phyloP scores from a whole-genome alignment of 2,329 filamentous ascomycete genomes.

The Cordyceps javanica region DNA sequence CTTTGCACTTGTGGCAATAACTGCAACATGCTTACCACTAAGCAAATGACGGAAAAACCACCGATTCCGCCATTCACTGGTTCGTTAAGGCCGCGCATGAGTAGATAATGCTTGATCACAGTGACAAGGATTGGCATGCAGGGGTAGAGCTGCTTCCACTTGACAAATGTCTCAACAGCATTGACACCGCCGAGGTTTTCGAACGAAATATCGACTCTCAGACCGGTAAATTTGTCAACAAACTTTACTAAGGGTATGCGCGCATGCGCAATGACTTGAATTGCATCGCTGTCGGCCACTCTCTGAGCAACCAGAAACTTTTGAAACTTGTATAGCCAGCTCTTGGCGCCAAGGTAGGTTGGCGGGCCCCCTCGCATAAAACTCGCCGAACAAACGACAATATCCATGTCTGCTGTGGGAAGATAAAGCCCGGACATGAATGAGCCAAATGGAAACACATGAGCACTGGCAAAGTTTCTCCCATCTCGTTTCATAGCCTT shows the following conservation, averaged over 20 bases:
- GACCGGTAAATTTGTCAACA: slow-evolving; percentile 66
- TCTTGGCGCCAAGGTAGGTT: slow-evolving; percentile 43
- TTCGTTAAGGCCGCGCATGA: slow-evolving; percentile 87
- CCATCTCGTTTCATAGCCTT: slow-evolving; percentile 45
- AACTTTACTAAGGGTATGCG: slow-evolving; percentile 93
- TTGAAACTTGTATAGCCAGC: slow-evolving; percentile 56
- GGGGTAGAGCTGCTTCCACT: slow-evolving; percentile 75
- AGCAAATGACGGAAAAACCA: slow-evolving; percentile 88
- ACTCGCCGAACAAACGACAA: slow-evolving; percentile 64
- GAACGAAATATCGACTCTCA: slow-evolving; percentile 91
- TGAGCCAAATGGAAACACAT: slow-evolving; percentile 79
- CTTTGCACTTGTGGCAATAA: slow-evolving; percentile 66
- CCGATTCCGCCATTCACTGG: slow-evolving; percentile 87
- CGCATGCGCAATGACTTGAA: slow-evolving; percentile 66
- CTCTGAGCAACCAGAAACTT: slow-evolving; percentile 48
- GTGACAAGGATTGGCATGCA: slow-evolving; percentile 82
- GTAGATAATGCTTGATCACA: slow-evolving; percentile 84
- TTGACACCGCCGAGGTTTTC: slow-evolving; percentile 79
- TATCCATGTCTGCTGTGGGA: slow-evolving; percentile 82
- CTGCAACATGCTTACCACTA: slow-evolving; percentile 85
- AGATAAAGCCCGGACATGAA: slow-evolving; percentile 75
- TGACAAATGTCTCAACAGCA: slow-evolving; percentile 72
- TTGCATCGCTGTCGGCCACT: slow-evolving; percentile 51
- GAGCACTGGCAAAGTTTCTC: slow-evolving; percentile 50
- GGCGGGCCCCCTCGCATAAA: slow-evolving; percentile 50